Percentiles rank a stretch among this genome's conserved stretches.
These are phyloP conservation scores for Saturnispora kantuleensis DNA, from an alignment of 805 yeast genomes.

Conservation along the genomic window DNA sequence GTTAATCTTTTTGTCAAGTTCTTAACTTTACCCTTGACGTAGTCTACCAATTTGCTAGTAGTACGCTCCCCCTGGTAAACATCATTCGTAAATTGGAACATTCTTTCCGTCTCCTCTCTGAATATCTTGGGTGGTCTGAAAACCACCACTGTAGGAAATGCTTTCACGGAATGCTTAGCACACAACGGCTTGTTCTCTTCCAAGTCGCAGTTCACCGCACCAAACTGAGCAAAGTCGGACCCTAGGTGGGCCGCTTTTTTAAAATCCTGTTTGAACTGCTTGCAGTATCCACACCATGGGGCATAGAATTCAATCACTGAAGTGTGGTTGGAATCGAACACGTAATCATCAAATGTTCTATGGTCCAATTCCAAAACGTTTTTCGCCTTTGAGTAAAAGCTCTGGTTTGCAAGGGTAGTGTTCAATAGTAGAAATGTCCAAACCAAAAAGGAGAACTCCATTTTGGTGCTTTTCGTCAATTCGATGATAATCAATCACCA, in stretches of 20 bases:
- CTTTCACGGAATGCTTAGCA: slow-evolving; percentile 50
- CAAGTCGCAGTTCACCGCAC: slow-evolving; percentile 79
- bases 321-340: slow-evolving; percentile 64
- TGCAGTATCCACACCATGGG: slow-evolving; percentile 97
- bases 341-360: slow-evolving; percentile 51
- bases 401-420: not conserved
- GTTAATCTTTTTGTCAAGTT: slow-evolving; percentile 51
- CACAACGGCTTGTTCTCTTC: slow-evolving; percentile 61
- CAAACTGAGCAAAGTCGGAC: slow-evolving; percentile 52
- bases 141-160: slow-evolving; percentile 77
- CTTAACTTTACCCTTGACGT: slow-evolving; percentile 48
- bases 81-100: slow-evolving; percentile 27
- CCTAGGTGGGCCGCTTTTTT: slow-evolving; percentile 53
- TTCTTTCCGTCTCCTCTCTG: not conserved
- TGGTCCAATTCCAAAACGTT: slow-evolving; percentile 22
- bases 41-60: slow-evolving; percentile 43
- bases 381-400: slow-evolving; percentile 19
- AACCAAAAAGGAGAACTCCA: not conserved
- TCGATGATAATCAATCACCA: too few relatives aligned
- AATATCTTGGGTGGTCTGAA: slow-evolving; percentile 70
- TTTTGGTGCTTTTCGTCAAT: not conserved
- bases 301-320: slow-evolving; percentile 85
- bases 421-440: not conserved
- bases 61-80: slow-evolving; percentile 53
- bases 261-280: slow-evolving; percentile 54